Evolutionary conservation across 1,139 yeast genomes (phyloP), one percentile per base, ranked within the genome.

Genomic region (Scheffersomyces parashehatae): DNA sequence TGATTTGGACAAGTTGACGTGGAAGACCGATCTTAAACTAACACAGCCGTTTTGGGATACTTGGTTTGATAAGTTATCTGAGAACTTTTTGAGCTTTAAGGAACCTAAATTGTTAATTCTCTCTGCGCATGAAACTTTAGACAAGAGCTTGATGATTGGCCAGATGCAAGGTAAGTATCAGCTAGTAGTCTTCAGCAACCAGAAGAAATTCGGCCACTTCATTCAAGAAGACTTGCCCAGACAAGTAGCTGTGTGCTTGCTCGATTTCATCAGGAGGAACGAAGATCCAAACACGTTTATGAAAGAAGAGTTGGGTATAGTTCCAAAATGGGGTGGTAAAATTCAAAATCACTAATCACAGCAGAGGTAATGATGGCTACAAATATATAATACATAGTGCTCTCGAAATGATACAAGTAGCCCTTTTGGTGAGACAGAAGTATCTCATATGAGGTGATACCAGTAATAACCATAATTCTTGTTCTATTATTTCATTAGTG

Each of bases 141-240:
- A 95, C 64, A 89, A 85, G 50, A 79, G 79, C 37, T 69, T 93
- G 35, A 89, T 90, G 61, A 84, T 93, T 44, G 99, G 97, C 0
- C 99, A 95, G 65, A 93, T 93, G 99, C 98, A 91, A 65, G 95
- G 95, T 0, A 89, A 88, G 59, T 93, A 86, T 62, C 99, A 93
- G 63, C 73, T 93, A 38, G 83, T 88, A 12, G 95, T 90, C 3
- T 85, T 90, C 62, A 83, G 81, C 49, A 68, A 68, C 45, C 56
- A 84, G 46, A 64, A 67, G 2, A 56, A 81, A 32, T 74, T 91
- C 1, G 97, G 98, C 1, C 99, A 93, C 65, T 93, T 90, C 55
- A 70, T 93, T 14, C 99, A 93, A 40, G 99, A 93, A 60, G 99
- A 93, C 62, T 75, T 79, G 10, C 95, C 98, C 0, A 64, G 59